Percentiles rank a stretch among this genome's conserved stretches.
Evolutionary conservation across 2,329 filamentous ascomycete genomes (phyloP).

Genomic region (Penicillium vulpinum): DNA sequence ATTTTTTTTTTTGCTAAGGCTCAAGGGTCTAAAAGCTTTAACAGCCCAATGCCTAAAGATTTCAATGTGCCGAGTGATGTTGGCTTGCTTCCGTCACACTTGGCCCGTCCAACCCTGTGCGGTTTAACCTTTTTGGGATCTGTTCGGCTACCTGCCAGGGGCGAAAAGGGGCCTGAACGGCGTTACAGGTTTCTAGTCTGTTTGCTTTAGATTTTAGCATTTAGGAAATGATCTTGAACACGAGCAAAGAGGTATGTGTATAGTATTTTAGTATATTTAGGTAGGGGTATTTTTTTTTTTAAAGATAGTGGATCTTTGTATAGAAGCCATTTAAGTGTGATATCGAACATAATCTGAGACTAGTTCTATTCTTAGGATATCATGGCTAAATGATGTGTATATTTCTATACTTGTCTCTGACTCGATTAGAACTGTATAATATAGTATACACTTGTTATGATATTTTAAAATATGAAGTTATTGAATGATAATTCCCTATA

Average conservation of each 20-base stretch:
- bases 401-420: too few relatives aligned
- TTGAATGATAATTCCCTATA: too few relatives aligned
- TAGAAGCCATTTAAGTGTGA: not conserved
- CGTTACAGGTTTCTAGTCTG: not conserved
- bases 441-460: too few relatives aligned
- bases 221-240: not conserved
- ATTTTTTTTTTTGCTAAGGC: not conserved
- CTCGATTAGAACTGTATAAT: too few relatives aligned
- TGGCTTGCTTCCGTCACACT: conserved; percentile 6
- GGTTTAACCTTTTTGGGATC: conserved; percentile 5
- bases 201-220: not conserved
- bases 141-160: conserved; percentile 9
- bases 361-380: not conserved
- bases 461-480: too few relatives aligned
- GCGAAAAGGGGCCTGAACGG: not conserved
- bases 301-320: not conserved
- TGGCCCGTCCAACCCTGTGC: not conserved
- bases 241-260: not conserved
- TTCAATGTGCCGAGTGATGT: not conserved
- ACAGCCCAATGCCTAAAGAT: not conserved
- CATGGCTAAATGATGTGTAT: not conserved
- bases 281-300: too few relatives aligned
- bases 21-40: not conserved
- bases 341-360: not conserved
- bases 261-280: too few relatives aligned